Conservation (phyloP, 2,329 filamentous ascomycete species). For the Aspergillus unguis region DNA sequence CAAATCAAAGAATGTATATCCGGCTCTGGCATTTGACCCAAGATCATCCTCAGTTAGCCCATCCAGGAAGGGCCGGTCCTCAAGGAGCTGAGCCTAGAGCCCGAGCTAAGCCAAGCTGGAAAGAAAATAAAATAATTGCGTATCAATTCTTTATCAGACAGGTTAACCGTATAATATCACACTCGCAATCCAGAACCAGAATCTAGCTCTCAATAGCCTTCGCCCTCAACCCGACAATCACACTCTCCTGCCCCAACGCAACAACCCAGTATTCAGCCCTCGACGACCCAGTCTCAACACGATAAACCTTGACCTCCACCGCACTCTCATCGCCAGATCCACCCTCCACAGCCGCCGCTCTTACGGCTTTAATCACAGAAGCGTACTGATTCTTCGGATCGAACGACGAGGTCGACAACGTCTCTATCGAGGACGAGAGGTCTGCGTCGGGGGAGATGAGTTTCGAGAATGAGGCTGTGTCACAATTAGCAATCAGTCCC, state of each 20-base stretch:
- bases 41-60: too few relatives aligned
- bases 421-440: slow-evolving; percentile 49
- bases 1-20: background rate
- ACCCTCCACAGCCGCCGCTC: slow-evolving; percentile 24
- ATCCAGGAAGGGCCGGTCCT: too few relatives aligned
- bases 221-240: slow-evolving; percentile 74
- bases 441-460: slow-evolving; percentile 51
- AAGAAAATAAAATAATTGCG: background rate
- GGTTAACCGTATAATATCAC: background rate
- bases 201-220: slow-evolving; percentile 68
- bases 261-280: slow-evolving; percentile 79
- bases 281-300: slow-evolving; percentile 60
- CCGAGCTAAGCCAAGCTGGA: too few relatives aligned
- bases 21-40: background rate
- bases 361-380: slow-evolving; percentile 53
- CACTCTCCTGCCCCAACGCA: slow-evolving; percentile 55
- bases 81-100: too few relatives aligned
- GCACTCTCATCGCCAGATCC: slow-evolving; percentile 30
- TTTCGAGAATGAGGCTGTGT: slow-evolving; percentile 64
- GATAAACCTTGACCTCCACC: slow-evolving; percentile 71
- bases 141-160: background rate
- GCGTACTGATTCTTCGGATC: slow-evolving; percentile 68
- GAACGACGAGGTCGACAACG: slow-evolving; percentile 67
- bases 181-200: background rate
- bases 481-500: background rate